A percentile compares a stretch with the other conserved stretches of the same genome.
These are phyloP conservation scores for Cladophialophora carrionii DNA, from an alignment of 2,329 filamentous ascomycete genomes.

Conservation along the genomic window DNA sequence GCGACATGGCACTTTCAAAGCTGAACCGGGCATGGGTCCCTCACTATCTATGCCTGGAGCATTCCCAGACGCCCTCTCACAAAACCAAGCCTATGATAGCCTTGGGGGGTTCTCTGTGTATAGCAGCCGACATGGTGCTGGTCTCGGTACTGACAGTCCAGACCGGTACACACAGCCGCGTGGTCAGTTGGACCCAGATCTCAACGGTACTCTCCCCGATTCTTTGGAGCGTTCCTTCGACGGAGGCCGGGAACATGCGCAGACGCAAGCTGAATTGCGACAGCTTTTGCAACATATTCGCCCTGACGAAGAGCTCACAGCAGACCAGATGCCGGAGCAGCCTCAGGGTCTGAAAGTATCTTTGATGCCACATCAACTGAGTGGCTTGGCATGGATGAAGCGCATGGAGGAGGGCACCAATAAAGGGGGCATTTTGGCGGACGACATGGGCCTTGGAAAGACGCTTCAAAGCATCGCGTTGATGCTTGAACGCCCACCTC, in stretches of 20 bases:
- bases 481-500: conserved; percentile 69
- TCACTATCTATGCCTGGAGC: conserved; percentile 29
- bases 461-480: conserved; percentile 81
- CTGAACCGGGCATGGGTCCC: not conserved
- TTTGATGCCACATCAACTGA: conserved; percentile 80
- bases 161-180: not conserved
- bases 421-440: conserved; percentile 76
- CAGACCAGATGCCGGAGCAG: conserved; percentile 56
- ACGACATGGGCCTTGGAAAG: conserved; percentile 84
- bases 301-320: conserved; percentile 69
- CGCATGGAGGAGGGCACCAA: conserved; percentile 71
- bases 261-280: conserved; percentile 68
- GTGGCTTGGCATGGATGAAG: conserved; percentile 76
- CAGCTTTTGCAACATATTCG: conserved; percentile 72
- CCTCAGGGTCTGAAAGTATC: conserved; percentile 68
- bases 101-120: conserved; percentile 32
- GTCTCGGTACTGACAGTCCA: not conserved
- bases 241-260: conserved; percentile 49
- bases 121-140: not conserved
- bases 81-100: conserved; percentile 19
- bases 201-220: not conserved
- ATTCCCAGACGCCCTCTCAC: conserved; percentile 29
- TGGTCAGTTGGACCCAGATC: not conserved
- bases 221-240: not conserved
- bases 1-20: not conserved